Evolutionary conservation across 1,284 basidiomycete species (phyloP), one percentile per base, ranked within the genome.

Genomic region (Phellopilus nigrolimitatus): DNA sequence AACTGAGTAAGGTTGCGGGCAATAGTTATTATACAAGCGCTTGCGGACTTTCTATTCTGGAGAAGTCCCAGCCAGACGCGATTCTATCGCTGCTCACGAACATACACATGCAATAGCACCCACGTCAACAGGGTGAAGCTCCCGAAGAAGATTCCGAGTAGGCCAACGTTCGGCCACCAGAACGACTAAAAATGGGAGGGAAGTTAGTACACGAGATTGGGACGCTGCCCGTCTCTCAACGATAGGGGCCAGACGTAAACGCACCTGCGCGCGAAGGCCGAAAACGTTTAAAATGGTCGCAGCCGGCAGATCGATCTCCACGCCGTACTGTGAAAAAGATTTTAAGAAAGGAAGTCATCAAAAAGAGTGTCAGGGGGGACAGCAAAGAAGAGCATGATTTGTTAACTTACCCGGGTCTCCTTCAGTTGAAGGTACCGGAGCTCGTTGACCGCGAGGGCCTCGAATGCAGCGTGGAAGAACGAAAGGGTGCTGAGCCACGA

Each of bases 381-480:
- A n/a, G 25, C 31, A 30, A 39, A 12, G 38, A 45, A 40, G 36
- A 40, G n/a, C 22, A 12, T 51, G 9, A 24, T 66, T 22, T 60
- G 50, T 27, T 46, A 53, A 59, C 79, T 52, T 60, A 91, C 89
- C 76, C 90, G 88, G 61, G 83, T 78, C 67, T 98, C 91, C 63
- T 90, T 91, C 46, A 98, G 72, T 61, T 92, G 88, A n/a, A 98
- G 72, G 67, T 95, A 97, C 42, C 94, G 76, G 47, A 99, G 72
- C 68, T 99, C 95, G 66, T 98, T 98, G 54, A 98, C 94, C 21
- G 94, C 84, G 24, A 99, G 77, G 1, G 90, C 93, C 70, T 99
- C 95, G 63, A 93, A 98, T 0, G 90, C 95, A n/a, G 95, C 95
- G 69, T 98, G 95, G 84, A 97, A 98, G 78, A 98, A 98, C 2